Percentiles rank a stretch among this genome's conserved stretches.
Conservation (phyloP, 805 yeast genomes). For the Kazachstania bromeliacearum region DNA sequence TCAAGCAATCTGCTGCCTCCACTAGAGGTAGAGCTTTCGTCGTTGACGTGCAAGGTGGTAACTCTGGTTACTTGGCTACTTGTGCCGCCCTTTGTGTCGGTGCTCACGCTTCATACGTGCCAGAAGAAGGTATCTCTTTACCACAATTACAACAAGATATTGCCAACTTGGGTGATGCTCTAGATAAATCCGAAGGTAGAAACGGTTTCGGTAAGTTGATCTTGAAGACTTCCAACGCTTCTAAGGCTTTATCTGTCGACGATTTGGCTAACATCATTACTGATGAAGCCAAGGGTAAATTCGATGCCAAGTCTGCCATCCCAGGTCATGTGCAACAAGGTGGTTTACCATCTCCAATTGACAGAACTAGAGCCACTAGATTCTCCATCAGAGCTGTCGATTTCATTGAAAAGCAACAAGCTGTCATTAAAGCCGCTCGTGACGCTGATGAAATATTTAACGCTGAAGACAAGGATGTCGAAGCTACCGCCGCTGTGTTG, state of each 20-base stretch:
- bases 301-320: slow-evolving; percentile 69
- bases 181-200: slow-evolving; percentile 53
- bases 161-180: slow-evolving; percentile 47
- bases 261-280: slow-evolving; percentile 61
- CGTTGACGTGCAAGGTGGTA: slow-evolving; percentile 80
- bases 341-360: slow-evolving; percentile 66
- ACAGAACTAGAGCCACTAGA: slow-evolving; percentile 65
- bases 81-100: slow-evolving; percentile 61
- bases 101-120: slow-evolving; percentile 66
- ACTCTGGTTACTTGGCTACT: slow-evolving; percentile 71
- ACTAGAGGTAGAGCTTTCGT: slow-evolving; percentile 72
- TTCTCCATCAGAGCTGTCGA: slow-evolving; percentile 61
- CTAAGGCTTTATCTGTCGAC: slow-evolving; percentile 57
- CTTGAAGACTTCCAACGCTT: slow-evolving; percentile 60
- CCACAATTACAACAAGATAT: slow-evolving; percentile 58
- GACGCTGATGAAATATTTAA: slow-evolving; percentile 26
- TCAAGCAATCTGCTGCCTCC: slow-evolving; percentile 70
- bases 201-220: slow-evolving; percentile 61
- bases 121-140: slow-evolving; percentile 58
- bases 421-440: slow-evolving; percentile 21
- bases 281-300: slow-evolving; percentile 52
- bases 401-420: slow-evolving; percentile 45
- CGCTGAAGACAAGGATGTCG: slow-evolving; percentile 26
- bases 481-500: slow-evolving; percentile 64
- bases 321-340: slow-evolving; percentile 90